A percentile compares a stretch with the other conserved stretches of the same genome.
Evolutionary conservation across 805 yeast genomes (phyloP).

Genomic region (Blastobotrys attinorum): DNA sequence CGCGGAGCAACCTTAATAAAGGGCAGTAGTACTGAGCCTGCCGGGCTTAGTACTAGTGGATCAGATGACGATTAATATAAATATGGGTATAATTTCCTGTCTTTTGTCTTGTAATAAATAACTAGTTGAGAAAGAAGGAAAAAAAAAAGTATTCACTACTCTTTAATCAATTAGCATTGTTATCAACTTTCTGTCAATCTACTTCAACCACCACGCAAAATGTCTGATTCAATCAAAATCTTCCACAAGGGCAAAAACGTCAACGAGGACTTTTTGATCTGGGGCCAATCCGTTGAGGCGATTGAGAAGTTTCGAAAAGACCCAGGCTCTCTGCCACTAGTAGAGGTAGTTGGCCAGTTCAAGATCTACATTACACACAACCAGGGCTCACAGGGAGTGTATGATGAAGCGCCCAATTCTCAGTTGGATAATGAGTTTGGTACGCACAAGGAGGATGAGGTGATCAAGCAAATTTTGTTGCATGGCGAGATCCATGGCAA

Average conservation of each 20-base stretch:
- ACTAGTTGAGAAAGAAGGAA: too few relatives aligned
- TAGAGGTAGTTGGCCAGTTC: slow-evolving; percentile 55
- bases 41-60: too few relatives aligned
- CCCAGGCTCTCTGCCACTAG: slow-evolving; percentile 40
- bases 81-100: too few relatives aligned
- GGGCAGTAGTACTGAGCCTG: too few relatives aligned
- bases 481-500: slow-evolving; percentile 49
- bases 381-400: slow-evolving; percentile 65
- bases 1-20: too few relatives aligned
- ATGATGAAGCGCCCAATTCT: slow-evolving; percentile 62
- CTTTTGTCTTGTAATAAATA: too few relatives aligned
- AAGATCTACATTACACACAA: slow-evolving; percentile 54
- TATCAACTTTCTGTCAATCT: too few relatives aligned
- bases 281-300: slow-evolving; percentile 47
- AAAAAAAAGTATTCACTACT: too few relatives aligned
- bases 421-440: slow-evolving; percentile 68
- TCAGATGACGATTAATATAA: too few relatives aligned
- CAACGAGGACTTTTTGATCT: slow-evolving; percentile 52
- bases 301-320: slow-evolving; percentile 43
- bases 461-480: slow-evolving; percentile 49
- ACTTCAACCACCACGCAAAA: too few relatives aligned
- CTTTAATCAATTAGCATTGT: too few relatives aligned
- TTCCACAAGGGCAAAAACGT: slow-evolving; percentile 48
- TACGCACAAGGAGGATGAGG: slow-evolving; percentile 42
- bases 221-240: too few relatives aligned